Conservation (phyloP, 1,139 yeast species). For the Magnusiomyces sp. region DNA sequence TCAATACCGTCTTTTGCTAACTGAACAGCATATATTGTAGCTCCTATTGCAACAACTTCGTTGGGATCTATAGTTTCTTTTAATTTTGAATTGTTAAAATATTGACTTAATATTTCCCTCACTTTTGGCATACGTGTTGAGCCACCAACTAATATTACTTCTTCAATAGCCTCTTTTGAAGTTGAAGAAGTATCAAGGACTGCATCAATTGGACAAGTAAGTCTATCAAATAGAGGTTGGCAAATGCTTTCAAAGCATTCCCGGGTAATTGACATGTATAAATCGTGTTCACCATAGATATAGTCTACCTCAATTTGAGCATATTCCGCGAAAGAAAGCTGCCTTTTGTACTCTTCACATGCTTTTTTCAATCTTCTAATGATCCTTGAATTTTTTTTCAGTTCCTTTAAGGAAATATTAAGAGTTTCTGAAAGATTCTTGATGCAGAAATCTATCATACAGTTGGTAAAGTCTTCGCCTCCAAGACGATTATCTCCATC, state of each 20-base stretch:
- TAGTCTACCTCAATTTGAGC: conserved; percentile 97
- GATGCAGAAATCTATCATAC: conserved; percentile 79
- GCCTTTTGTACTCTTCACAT: conserved; percentile 99
- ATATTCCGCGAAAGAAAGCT: conserved; percentile 84
- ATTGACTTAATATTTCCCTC: conserved; percentile 84
- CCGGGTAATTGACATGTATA: conserved; percentile 88
- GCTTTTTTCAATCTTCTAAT: conserved; percentile 99
- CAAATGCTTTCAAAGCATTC: conserved; percentile 88
- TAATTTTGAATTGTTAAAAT: conserved; percentile 73
- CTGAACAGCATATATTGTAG: conserved; percentile 96
- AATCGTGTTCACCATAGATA: conserved; percentile 97
- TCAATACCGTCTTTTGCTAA: conserved; percentile 53
- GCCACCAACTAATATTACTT: conserved; percentile 98
- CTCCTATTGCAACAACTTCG: conserved; percentile 99
- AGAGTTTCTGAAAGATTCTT: conserved; percentile 88
- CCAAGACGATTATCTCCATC: conserved; percentile 88
- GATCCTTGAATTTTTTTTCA: conserved; percentile 89
- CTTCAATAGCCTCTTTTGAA: conserved; percentile 78
- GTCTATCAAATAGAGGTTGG: conserved; percentile 91
- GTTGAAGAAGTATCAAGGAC: conserved; percentile 95
- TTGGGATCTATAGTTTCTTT: conserved; percentile 75
- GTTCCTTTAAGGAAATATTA: conserved; percentile 83
- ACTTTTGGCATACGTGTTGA: conserved; percentile 99
- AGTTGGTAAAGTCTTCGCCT: conserved; percentile 80
- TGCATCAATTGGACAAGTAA: conserved; percentile 96